Evolutionary conservation across 345 rosid genomes (phyloP).

Genomic region (Psidium guajava): DNA sequence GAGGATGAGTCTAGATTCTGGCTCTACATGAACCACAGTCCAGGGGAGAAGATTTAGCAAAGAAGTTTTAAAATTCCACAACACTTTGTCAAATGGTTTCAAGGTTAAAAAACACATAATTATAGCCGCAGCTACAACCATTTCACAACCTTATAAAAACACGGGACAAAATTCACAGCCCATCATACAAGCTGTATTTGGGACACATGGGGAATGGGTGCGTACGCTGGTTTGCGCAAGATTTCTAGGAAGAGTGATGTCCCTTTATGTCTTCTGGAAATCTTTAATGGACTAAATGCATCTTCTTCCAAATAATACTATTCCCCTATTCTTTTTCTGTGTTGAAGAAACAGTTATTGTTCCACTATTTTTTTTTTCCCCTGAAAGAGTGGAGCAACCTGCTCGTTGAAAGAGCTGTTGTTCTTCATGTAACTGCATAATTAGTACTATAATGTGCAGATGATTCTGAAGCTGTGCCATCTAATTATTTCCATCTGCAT

Average conservation of each 20-base stretch:
- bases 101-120: rapidly evolving
- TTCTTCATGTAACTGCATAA: not conserved
- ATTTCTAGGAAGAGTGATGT: not conserved
- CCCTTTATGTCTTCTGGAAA: not conserved
- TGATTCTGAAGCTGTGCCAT: not conserved
- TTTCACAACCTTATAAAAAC: not conserved
- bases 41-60: not conserved
- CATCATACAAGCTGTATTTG: not conserved
- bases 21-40: not conserved
- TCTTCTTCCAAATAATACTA: not conserved
- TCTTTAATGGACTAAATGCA: not conserved
- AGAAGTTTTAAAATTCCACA: not conserved
- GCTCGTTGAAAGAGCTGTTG: not conserved
- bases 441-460: not conserved
- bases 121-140: not conserved
- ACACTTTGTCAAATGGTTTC: not conserved
- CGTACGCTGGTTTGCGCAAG: not conserved
- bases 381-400: not conserved
- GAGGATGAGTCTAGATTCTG: not conserved
- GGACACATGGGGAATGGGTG: not conserved
- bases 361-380: not conserved
- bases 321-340: not conserved
- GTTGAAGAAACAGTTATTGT: not conserved
- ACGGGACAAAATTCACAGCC: not conserved
- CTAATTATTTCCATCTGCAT: not conserved